Base-by-base conservation (phyloP, 2,329 filamentous ascomycete species). In the Xylariaceae sp. region DNA sequence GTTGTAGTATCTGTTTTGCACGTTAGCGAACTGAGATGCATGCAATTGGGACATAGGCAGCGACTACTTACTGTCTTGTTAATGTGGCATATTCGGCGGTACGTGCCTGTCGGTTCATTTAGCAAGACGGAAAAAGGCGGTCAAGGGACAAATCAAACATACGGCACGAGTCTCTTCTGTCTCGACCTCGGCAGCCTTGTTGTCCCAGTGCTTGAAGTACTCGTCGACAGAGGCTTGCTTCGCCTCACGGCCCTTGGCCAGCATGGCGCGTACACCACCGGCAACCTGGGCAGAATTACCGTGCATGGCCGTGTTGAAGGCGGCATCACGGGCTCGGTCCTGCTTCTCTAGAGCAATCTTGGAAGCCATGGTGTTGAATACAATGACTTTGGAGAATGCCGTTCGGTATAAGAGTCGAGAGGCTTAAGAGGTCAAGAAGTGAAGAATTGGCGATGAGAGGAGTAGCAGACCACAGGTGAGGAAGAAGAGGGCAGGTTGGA, bases 201-300 rank as follows among this genome's bases (percentile, higher is more conserved):
- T 87, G 73, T 96, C 90, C 88, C 89, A 96, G 72, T 95, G 91
- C 80, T 95, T 95, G 78, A 95, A 95, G 76, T 96, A 96, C 72
- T 95, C 89, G 68, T 94, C 88, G 31, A 91, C 82, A 46, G 90
- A 90, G 50, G 86, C 86, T 71, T 90, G 83, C 69, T 95, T 88
- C 6, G 90, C 89, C 32, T 77, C 68, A 32, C 67, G 62, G 72
- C 94, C 86, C 78, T 99, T 99, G 70, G 80, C 79, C 68, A 95
- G 78, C 85, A 96, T 91, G 66, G 92, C 89, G 64, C 83, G 76
- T 65, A 96, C 81, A 63, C 89, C 89, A 68, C 87, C 88, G 54
- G 79, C 74, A 44, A 83, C 82, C 68, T 85, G 73, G 48, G 89
- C 78, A 51, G 89, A 90, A 59, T 71, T 72, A 67, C 81, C 89